Evolutionary conservation across 1,284 basidiomycete genomes (phyloP).

Genomic region (Heterobasidion occidentale): DNA sequence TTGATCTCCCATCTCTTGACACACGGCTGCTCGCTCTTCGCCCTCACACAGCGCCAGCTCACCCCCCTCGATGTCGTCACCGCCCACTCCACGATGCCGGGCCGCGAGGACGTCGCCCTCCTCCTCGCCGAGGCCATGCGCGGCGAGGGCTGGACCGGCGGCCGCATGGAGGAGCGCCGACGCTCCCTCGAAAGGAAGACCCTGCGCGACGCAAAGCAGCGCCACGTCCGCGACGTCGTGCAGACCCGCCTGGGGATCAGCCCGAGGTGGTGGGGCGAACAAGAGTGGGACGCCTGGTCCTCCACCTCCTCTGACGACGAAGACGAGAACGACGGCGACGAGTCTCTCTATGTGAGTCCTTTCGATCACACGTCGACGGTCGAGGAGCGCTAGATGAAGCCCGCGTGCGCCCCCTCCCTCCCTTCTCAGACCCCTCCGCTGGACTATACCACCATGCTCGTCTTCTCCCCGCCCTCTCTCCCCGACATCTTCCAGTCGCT

Average conservation of each 20-base stretch:
- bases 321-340: slow-evolving; percentile 36
- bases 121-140: slow-evolving; percentile 80
- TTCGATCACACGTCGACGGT: not conserved
- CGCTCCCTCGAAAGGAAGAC: slow-evolving; percentile 48
- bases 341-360: slow-evolving; percentile 44
- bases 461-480: slow-evolving; percentile 76
- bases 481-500: slow-evolving; percentile 76
- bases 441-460: slow-evolving; percentile 82
- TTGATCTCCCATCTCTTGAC: slow-evolving; percentile 90
- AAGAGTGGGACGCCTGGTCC: slow-evolving; percentile 22
- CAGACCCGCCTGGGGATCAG: slow-evolving; percentile 47
- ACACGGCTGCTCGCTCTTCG: slow-evolving; percentile 79
- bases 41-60: slow-evolving; percentile 66
- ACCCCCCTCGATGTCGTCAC: slow-evolving; percentile 84
- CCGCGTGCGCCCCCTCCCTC: too few species aligned
- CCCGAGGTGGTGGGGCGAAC: slow-evolving; percentile 59
- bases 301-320: slow-evolving; percentile 34
- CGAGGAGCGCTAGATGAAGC: too few species aligned
- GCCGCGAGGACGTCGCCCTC: slow-evolving; percentile 72
- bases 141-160: slow-evolving; percentile 64
- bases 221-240: slow-evolving; percentile 44
- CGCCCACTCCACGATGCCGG: slow-evolving; percentile 70
- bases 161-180: slow-evolving; percentile 56
- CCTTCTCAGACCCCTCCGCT: slow-evolving; percentile 51
- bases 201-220: slow-evolving; percentile 46